Evolutionary conservation across 148 eudicot genomes (phyloP).

Genomic region (Nyssa sinensis): DNA sequence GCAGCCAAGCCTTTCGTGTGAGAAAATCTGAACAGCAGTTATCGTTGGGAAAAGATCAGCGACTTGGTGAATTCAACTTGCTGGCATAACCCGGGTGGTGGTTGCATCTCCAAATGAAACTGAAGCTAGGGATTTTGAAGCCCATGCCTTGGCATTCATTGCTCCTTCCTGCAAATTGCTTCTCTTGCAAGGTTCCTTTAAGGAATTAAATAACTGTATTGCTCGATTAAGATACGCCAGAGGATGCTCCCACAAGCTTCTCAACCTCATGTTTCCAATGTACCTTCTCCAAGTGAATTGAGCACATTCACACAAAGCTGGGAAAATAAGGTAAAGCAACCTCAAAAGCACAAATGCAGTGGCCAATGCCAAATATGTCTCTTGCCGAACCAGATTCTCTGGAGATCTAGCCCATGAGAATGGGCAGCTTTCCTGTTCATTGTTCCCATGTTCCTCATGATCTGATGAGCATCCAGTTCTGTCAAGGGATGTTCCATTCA

Average conservation of each 20-base stretch:
- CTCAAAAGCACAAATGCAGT: constrained; percentile 71
- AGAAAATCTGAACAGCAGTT: not conserved
- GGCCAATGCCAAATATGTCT: constrained; percentile 84
- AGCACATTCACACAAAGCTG: constrained; percentile 36
- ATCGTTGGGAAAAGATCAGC: too few species aligned
- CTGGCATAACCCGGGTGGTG: constrained; percentile 44
- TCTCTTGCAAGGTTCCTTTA: constrained; percentile 67
- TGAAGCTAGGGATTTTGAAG: constrained; percentile 84
- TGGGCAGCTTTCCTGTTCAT: constrained; percentile 65
- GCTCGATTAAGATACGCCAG: constrained; percentile 53
- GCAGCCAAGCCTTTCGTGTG: not conserved
- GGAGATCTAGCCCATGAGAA: constrained; percentile 94
- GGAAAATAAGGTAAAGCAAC: constrained; percentile 47
- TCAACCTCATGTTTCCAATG: constrained; percentile 41
- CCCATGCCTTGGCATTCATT: constrained; percentile 82
- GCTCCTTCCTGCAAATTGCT: constrained; percentile 89
- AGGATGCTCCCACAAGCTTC: constrained; percentile 73
- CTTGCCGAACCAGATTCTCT: constrained; percentile 67
- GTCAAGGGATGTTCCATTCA: constrained; percentile 41
- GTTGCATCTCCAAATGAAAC: constrained; percentile 81
- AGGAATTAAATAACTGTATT: constrained; percentile 47
- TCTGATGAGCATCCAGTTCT: constrained; percentile 39
- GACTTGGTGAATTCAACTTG: constrained; percentile 17
- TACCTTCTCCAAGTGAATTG: constrained; percentile 59
- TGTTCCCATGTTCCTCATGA: constrained; percentile 24